A percentile compares a stretch with the other conserved stretches of the same genome.
Evolutionary conservation across 2,329 filamentous ascomycete species (phyloP).

Genomic region (Aspergillus texensis): DNA sequence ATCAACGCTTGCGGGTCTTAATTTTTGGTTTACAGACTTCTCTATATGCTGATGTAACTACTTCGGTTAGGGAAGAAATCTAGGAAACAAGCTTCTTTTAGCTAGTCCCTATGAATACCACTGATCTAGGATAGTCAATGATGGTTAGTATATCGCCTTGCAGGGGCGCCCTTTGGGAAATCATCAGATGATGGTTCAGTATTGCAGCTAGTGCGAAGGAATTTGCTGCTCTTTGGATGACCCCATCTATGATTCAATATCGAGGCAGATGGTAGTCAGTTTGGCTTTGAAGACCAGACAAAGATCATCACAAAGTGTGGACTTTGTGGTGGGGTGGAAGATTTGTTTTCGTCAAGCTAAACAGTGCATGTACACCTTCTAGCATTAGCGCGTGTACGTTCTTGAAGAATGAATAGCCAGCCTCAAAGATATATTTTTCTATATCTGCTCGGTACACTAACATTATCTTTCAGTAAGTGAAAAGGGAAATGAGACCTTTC

Average conservation of each 20-base stretch:
- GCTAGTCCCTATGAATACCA: background rate
- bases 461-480: background rate
- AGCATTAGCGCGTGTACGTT: background rate
- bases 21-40: background rate
- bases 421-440: background rate
- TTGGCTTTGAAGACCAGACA: no score
- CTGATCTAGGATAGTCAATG: background rate
- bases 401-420: background rate
- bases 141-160: no score
- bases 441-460: background rate
- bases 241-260: background rate
- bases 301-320: background rate
- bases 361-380: background rate
- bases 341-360: background rate
- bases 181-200: background rate
- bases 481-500: background rate
- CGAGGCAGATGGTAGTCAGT: background rate
- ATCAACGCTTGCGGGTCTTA: background rate
- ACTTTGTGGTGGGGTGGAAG: background rate
- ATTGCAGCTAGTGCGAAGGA: background rate
- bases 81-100: background rate
- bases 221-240: background rate
- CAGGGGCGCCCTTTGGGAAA: no score
- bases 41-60: background rate
- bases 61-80: background rate